Percentiles rank a stretch among this genome's conserved stretches.
Evolutionary conservation across 2,329 filamentous ascomycete species (phyloP).

Genomic region (Venturia pyrina): DNA sequence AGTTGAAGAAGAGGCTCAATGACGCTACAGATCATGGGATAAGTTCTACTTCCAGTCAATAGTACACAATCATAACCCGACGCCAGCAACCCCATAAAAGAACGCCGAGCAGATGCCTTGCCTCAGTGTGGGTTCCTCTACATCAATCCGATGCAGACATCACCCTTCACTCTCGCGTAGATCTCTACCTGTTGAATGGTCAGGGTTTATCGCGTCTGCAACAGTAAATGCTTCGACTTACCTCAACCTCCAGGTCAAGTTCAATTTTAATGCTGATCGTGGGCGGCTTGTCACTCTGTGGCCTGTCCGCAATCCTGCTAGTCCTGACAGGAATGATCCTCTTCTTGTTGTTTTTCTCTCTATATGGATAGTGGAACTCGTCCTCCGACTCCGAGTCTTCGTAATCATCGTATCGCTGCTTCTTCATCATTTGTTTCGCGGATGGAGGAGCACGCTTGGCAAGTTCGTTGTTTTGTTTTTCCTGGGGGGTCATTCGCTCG

Average conservation of each 20-base stretch:
- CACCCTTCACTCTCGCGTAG: slow-evolving; percentile 24
- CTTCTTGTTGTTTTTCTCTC: slow-evolving; percentile 14
- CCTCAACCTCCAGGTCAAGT: slow-evolving; percentile 27
- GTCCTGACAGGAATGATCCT: slow-evolving; percentile 24
- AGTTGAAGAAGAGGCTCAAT: background rate
- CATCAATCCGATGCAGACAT: slow-evolving; percentile 23
- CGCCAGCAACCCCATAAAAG: background rate
- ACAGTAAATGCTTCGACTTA: slow-evolving; percentile 21
- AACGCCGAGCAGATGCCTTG: background rate
- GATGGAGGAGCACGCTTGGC: slow-evolving; percentile 4
- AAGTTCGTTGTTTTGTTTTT: background rate
- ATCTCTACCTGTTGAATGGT: slow-evolving; percentile 18
- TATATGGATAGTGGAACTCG: slow-evolving; percentile 20
- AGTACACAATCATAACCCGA: background rate
- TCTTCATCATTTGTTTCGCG: background rate
- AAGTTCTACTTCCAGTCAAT: background rate
- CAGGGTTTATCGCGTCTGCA: slow-evolving; percentile 21
- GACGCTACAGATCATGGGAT: background rate
- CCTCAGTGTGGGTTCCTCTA: slow-evolving; percentile 6
- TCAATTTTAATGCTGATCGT: slow-evolving; percentile 33
- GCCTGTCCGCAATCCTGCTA: slow-evolving; percentile 30
- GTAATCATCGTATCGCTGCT: slow-evolving; percentile 1
- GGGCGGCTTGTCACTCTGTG: slow-evolving; percentile 26
- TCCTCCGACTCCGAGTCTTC: slow-evolving; percentile 22
- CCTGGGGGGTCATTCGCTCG: background rate